Evolutionary conservation across 495 filamentous ascomycete species (phyloP).

Genomic region (Penicillium coffeae): DNA sequence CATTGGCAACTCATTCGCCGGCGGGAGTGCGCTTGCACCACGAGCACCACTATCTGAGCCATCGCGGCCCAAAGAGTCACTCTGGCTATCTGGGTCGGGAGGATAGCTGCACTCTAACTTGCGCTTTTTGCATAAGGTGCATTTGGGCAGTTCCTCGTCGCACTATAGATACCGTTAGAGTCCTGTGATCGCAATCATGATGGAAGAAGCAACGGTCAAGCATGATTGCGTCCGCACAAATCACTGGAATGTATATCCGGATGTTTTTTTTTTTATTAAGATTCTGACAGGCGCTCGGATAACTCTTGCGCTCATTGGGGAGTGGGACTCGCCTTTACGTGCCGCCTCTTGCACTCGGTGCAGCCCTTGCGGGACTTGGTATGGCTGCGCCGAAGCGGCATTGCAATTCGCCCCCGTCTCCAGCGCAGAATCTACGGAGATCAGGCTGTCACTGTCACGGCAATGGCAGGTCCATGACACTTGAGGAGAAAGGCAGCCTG

Average conservation of each 20-base stretch:
- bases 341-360: slow-evolving; percentile 35
- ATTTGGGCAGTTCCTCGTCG: slow-evolving; percentile 33
- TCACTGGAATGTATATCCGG: too few relatives aligned
- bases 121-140: slow-evolving; percentile 34
- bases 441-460: neutral
- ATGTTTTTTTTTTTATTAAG: too few relatives aligned
- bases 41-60: slow-evolving; percentile 13
- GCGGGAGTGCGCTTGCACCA: neutral
- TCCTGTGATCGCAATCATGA: neutral
- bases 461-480: neutral
- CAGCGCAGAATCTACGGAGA: neutral
- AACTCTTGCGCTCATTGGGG: too few relatives aligned
- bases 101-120: slow-evolving; percentile 38
- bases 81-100: slow-evolving; percentile 26
- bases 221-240: too few relatives aligned
- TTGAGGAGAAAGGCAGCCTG: neutral
- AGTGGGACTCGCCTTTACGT: slow-evolving; percentile 31
- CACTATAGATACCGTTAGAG: slow-evolving; percentile 24
- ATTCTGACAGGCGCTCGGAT: too few relatives aligned
- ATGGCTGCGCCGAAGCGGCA: slow-evolving; percentile 31
- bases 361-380: slow-evolving; percentile 40
- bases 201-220: neutral
- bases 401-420: neutral
- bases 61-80: slow-evolving; percentile 22
- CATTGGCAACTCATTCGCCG: slow-evolving; percentile 9